These are phyloP conservation scores for Phialemoniopsis sp. DNA, from an alignment of 2,329 filamentous ascomycete species.

Conservation along the genomic window DNA sequence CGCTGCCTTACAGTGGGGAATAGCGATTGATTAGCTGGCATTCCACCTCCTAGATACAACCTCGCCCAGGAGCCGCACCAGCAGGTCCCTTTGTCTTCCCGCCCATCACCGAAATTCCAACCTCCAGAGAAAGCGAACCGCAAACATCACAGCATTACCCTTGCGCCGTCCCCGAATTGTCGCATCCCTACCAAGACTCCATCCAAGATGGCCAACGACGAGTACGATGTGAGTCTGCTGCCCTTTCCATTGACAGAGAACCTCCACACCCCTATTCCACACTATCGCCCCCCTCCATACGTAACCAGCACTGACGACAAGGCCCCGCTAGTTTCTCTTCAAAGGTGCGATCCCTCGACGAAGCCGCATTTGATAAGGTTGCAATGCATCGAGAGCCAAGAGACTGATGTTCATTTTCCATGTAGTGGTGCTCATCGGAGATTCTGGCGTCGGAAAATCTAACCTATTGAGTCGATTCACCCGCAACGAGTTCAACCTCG, in stretches of 20 bases:
- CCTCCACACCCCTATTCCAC: conserved; percentile 10
- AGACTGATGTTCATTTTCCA: not conserved
- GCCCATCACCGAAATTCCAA: too few species aligned
- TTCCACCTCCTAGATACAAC: too few species aligned
- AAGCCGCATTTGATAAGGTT: not conserved
- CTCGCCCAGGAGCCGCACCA: too few species aligned
- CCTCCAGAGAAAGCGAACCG: too few species aligned
- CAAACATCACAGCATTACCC: too few species aligned
- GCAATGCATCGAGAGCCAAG: too few species aligned
- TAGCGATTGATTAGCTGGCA: too few species aligned
- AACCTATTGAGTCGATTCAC: conserved; percentile 99
- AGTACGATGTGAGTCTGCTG: conserved; percentile 84
- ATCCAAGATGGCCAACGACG: conserved; percentile 93
- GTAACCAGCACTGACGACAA: conserved; percentile 1
- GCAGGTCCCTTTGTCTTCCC: too few species aligned
- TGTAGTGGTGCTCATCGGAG: conserved; percentile 94
- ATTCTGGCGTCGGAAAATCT: conserved; percentile 99
- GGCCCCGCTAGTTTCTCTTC: conserved; percentile 81
- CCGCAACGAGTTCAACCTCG: conserved; percentile 99
- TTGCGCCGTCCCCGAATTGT: conserved; percentile 11
- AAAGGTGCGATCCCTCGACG: conserved; percentile 64
- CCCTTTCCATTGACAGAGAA: conserved; percentile 19
- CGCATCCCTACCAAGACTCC: conserved; percentile 15
- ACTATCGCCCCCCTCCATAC: conserved; percentile 15
- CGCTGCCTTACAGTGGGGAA: not conserved